A percentile compares a stretch with the other conserved stretches of the same genome.
phyloP scores from a whole-genome alignment of 495 filamentous ascomycete genomes.

The Chlorociboria aeruginascens region DNA sequence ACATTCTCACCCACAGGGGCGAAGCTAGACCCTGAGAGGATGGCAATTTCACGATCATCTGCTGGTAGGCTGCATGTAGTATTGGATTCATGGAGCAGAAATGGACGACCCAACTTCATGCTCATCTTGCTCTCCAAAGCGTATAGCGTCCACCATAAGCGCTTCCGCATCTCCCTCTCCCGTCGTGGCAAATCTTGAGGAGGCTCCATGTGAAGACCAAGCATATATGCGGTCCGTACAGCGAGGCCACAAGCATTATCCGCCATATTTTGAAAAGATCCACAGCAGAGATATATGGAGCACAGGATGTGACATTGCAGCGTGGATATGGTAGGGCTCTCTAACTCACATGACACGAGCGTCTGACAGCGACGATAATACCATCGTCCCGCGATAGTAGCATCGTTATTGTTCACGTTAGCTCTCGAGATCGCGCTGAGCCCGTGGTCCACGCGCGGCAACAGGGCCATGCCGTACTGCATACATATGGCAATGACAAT shows the following conservation, averaged over 20 bases:
- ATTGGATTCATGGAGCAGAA: conserved; percentile 21
- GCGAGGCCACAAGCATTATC: conserved; percentile 29
- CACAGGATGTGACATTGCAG: conserved; percentile 39
- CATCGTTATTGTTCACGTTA: neutral
- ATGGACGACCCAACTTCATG: conserved; percentile 43
- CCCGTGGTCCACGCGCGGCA: neutral
- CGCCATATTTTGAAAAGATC: conserved; percentile 38
- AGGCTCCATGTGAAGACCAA: conserved; percentile 40
- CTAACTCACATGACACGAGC: conserved; percentile 32
- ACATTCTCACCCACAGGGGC: neutral
- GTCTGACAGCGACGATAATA: conserved; percentile 26
- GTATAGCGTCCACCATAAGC: conserved; percentile 42
- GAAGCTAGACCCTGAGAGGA: neutral
- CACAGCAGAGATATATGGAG: conserved; percentile 32
- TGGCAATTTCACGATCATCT: conserved; percentile 8
- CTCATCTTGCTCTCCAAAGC: conserved; percentile 32
- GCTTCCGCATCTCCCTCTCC: conserved; percentile 30
- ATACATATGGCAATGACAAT: neutral
- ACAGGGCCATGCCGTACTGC: neutral
- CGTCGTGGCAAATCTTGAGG: conserved; percentile 22
- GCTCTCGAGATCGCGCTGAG: neutral
- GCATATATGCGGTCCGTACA: conserved; percentile 34
- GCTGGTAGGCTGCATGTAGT: conserved; percentile 29
- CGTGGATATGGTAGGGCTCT: conserved; percentile 36
- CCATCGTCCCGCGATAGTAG: neutral